Percentiles rank a stretch among this genome's conserved stretches.
Evolutionary conservation across 1,284 basidiomycete genomes (phyloP).

Genomic region (Microbotryum scabiosae): DNA sequence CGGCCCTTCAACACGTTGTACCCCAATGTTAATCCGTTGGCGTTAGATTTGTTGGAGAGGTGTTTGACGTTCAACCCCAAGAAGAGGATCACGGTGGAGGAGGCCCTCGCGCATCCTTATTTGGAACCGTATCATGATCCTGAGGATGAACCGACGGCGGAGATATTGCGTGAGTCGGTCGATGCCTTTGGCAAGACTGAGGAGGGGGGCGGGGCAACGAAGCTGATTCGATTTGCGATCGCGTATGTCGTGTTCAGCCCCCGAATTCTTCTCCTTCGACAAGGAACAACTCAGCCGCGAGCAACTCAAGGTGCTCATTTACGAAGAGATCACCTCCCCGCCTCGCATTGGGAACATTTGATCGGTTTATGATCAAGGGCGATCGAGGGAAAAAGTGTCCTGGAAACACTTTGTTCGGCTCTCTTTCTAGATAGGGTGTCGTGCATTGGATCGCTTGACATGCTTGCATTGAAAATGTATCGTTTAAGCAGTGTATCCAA

Average conservation of each 20-base stretch:
- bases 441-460: too few species aligned
- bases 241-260: slow-evolving; percentile 43
- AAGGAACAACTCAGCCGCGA: slow-evolving; percentile 46
- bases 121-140: slow-evolving; percentile 34
- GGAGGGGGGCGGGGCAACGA: too few species aligned
- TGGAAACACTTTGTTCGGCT: too few species aligned
- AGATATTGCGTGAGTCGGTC: slow-evolving; percentile 18
- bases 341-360: slow-evolving; percentile 1
- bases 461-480: too few species aligned
- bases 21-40: slow-evolving; percentile 72
- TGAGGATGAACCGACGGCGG: slow-evolving; percentile 32
- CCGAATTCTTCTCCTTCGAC: slow-evolving; percentile 80
- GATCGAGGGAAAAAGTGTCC: too few species aligned
- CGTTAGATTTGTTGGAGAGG: slow-evolving; percentile 80
- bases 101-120: slow-evolving; percentile 35
- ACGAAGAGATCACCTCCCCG: slow-evolving; percentile 40
- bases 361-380: background rate
- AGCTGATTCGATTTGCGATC: slow-evolving; percentile 20
- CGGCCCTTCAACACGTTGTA: slow-evolving; percentile 58
- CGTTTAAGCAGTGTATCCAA: too few species aligned
- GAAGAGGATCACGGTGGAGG: slow-evolving; percentile 35
- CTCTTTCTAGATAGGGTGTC: too few species aligned
- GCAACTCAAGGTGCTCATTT: slow-evolving; percentile 45
- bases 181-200: slow-evolving; percentile 36
- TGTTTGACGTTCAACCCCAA: slow-evolving; percentile 37